Percentiles rank a stretch among this genome's conserved stretches.
Conservation (phyloP, 2,329 filamentous ascomycete species). For the Botrytis galanthina region DNA sequence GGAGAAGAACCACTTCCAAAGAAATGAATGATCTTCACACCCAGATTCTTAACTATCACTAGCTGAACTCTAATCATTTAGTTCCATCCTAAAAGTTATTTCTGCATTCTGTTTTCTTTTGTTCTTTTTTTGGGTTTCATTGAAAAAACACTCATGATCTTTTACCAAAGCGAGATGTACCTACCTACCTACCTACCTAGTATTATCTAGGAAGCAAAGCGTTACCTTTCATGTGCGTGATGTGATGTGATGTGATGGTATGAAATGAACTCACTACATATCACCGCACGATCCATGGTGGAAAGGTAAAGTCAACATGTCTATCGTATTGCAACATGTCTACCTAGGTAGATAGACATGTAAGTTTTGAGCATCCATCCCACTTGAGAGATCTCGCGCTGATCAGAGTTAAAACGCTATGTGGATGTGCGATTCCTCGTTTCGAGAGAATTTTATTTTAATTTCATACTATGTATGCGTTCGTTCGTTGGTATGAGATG, state of each 20-base stretch:
- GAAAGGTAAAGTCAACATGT: neutral
- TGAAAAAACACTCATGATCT: neutral
- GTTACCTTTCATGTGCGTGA: neutral
- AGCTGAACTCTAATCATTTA: neutral
- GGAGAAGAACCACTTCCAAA: neutral
- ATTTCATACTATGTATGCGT: neutral
- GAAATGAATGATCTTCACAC: neutral
- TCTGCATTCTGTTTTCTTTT: no score
- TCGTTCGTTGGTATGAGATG: neutral
- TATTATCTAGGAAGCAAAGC: no score
- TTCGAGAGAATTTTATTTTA: neutral
- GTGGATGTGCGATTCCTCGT: neutral
- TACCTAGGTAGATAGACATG: no score
- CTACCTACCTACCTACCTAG: no score
- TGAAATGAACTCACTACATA: neutral
- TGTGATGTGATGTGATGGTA: no score
- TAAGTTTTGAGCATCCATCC: no score
- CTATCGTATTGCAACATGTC: neutral
- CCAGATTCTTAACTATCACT: neutral
- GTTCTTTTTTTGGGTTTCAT: neutral
- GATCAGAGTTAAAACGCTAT: neutral
- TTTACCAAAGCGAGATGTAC: no score
- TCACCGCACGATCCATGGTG: neutral
- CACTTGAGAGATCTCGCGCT: neutral
- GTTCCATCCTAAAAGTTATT: neutral